Evolutionary conservation across 768 basidiomycete genomes (phyloP), one percentile per base, ranked within the genome.

Genomic region (Pluteus cervinus): DNA sequence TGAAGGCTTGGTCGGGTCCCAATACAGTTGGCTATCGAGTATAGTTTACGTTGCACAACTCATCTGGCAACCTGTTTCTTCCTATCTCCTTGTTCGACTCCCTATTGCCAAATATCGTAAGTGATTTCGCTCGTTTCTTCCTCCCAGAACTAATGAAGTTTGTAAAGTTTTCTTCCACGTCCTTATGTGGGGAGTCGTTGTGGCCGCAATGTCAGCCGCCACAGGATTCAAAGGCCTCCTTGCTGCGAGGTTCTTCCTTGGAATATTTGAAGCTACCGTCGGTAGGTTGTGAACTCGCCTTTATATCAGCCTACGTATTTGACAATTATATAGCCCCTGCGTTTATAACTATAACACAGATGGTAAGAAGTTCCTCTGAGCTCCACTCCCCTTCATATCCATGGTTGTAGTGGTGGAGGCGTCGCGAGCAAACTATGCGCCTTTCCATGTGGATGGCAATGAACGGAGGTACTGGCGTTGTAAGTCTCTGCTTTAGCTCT

Each of bases 331-430:
- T 15, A 65, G 65, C 69, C 22, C 71, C 69, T 4, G 63, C 62
- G 33, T 73, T 73, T 52, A 67, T 74, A 36, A 63, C 68, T 2
- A 62, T 73, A 36, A 72, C 68, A 16, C 63, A 66, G 38, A 68
- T 67, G 66, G 57, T 51, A 14, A 2, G 39, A 33, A 8, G 29
- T n/a, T 36, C 15, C 18, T 42, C 21, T 15, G 21, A 29, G 12
- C n/a, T n/a, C n/a, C n/a, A n/a, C n/a, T n/a, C n/a, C n/a, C n/a
- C n/a, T n/a, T n/a, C n/a, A n/a, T n/a, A 4, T 10, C 17, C 5
- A 4, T 32, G 5, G 7, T 37, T 9, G 15, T 29, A 56, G 55
- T 73, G 69, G 69, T 71, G 69, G 69, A 60, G 68, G 10, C 52
- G 68, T n/a, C 59, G 68, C 9, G 69, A 71, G 43, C 67, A 69